These are phyloP conservation scores for Calonectria pauciramosa DNA, from an alignment of 2,329 filamentous ascomycete genomes.

Conservation along the genomic window DNA sequence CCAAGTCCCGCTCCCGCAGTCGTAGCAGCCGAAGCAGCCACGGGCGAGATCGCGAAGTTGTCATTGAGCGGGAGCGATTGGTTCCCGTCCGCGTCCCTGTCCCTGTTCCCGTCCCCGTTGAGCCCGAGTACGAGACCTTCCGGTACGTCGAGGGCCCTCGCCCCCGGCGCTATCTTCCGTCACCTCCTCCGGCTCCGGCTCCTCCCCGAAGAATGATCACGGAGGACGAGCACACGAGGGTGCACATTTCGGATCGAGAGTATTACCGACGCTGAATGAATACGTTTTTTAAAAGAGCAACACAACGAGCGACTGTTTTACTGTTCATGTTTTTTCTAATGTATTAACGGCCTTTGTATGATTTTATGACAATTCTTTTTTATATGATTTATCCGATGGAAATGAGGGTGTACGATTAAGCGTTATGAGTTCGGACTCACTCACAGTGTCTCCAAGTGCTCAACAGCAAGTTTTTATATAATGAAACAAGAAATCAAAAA, in stretches of 20 bases:
- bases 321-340: not conserved
- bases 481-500: not conserved
- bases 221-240: conserved; percentile 45
- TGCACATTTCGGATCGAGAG: conserved; percentile 53
- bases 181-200: conserved; percentile 48
- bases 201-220: conserved; percentile 49
- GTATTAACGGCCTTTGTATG: conserved; percentile 34
- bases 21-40: conserved; percentile 47
- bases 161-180: conserved; percentile 51
- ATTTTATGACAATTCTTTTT: conserved; percentile 36
- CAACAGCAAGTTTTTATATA: not conserved
- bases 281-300: not conserved
- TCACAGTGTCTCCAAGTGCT: not conserved
- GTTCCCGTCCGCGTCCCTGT: conserved; percentile 59
- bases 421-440: not conserved
- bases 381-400: conserved; percentile 15
- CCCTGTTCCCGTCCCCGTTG: conserved; percentile 58
- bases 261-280: conserved; percentile 44
- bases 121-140: conserved; percentile 62
- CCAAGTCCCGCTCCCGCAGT: conserved; percentile 48
- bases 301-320: not conserved
- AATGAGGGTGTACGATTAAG: conserved; percentile 8
- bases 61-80: conserved; percentile 66
- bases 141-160: conserved; percentile 67
- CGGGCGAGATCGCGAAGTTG: conserved; percentile 59